phyloP scores from a whole-genome alignment of 148 eudicot species.

The Heliamphora exappendiculata region DNA sequence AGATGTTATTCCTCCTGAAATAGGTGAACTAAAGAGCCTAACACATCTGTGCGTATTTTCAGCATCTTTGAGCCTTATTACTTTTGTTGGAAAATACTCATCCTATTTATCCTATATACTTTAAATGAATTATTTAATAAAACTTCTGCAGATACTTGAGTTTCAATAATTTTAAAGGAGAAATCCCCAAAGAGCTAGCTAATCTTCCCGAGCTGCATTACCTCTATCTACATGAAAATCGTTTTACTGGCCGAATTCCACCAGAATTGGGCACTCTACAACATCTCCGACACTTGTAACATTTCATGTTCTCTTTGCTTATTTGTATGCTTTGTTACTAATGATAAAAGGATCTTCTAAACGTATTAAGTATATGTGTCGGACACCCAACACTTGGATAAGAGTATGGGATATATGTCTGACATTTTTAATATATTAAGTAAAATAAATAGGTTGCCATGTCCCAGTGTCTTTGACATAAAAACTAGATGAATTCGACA shows the following conservation, averaged over 20 bases:
- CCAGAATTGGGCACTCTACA: conserved; percentile 83
- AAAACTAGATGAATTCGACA: too few relatives aligned
- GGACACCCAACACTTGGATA: too few relatives aligned
- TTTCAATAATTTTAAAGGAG: conserved; percentile 91
- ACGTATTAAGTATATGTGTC: too few relatives aligned
- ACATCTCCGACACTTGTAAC: conserved; percentile 77
- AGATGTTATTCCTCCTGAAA: conserved; percentile 88
- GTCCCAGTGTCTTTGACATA: too few relatives aligned
- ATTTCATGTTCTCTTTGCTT: neutral
- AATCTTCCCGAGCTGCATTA: conserved; percentile 80
- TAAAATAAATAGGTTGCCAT: too few relatives aligned
- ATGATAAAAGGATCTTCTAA: too few relatives aligned
- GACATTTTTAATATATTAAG: too few relatives aligned
- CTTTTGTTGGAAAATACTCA: conserved; percentile 1
- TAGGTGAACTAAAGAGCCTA: conserved; percentile 86
- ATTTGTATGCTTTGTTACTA: neutral
- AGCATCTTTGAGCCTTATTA: conserved; percentile 1
- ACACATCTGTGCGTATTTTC: conserved; percentile 77
- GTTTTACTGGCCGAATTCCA: conserved; percentile 78
- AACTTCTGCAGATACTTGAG: conserved; percentile 63
- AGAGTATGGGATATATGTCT: too few relatives aligned
- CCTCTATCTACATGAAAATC: conserved; percentile 82
- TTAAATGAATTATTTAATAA: neutral
- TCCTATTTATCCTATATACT: neutral
- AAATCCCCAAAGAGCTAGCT: conserved; percentile 92